Base-by-base conservation (phyloP, 2,329 filamentous ascomycete genomes). In the Fusarium mexicanum region DNA sequence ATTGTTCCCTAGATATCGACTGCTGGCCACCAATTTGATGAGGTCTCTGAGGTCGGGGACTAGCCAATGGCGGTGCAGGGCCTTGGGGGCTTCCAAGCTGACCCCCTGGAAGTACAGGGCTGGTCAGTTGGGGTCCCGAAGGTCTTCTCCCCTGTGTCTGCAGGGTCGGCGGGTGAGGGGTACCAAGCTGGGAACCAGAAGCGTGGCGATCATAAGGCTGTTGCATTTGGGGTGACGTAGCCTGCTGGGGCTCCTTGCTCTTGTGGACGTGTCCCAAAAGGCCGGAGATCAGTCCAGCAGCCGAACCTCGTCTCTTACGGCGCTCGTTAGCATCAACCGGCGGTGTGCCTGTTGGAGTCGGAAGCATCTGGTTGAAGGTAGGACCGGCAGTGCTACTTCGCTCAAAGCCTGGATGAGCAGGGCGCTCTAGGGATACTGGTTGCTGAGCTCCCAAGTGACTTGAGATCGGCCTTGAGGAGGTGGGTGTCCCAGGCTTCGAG, bases 261-360 rank as follows among this genome's bases (percentile, higher is more conserved):
- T 71, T 80, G 13, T 74, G 71, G 17, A 69, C 71, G 37, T 76
- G 79, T 6, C 80, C 80, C 24, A 82, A 46, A 16, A 82, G 67
- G 6, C 77, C 78, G 8, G 79, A 79, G 24, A 82, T 70, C 31
- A 83, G 67, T 18, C 74, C 78, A 17, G 79, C 75, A 9, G 79
- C 74, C 13, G 81, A 82, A 20, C 77, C 73, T 40, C 81, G 77
- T 55, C 81, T 76, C 33, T 74, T 73, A 9, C 77, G 77, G 20
- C 76, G 77, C 31, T 77, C 73, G 8, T 66, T 38, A 22, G 61
- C 37, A n/a, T 73, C 60, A 22, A 58, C 62, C 7, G 57, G 57
- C 22, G 61, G 63, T 20, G 59, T 48, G n/a, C 43, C 48, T n/a
- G 33, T 24, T 10, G 66, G 60, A 26, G 43, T 43, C 20, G 69